phyloP scores from a whole-genome alignment of 1,139 yeast species.

The Yamadazyma diospyri region DNA sequence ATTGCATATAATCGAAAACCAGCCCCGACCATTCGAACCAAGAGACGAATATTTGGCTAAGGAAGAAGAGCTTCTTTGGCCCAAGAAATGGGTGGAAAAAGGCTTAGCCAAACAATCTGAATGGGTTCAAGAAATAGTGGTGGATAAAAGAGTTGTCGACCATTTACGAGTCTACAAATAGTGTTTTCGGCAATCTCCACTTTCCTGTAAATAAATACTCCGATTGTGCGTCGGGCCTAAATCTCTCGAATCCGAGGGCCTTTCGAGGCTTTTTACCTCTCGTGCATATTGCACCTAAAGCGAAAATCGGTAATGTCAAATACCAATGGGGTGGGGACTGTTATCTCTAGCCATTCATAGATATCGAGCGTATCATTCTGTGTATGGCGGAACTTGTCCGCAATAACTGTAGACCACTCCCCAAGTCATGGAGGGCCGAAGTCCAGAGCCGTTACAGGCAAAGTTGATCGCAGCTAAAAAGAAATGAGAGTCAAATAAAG shows the following conservation, averaged over 20 bases:
- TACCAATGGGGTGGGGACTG: not conserved
- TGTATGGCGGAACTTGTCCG: too few species aligned
- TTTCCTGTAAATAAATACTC: not conserved
- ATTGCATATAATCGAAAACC: constrained; percentile 54
- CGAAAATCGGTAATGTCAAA: constrained; percentile 2
- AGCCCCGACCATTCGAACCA: constrained; percentile 52
- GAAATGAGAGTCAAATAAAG: too few species aligned
- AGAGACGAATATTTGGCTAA: constrained; percentile 54
- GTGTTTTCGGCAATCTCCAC: not conserved
- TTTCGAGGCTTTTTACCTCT: too few species aligned
- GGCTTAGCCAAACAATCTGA: constrained; percentile 74
- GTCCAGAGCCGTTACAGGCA: too few species aligned
- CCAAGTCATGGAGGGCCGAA: too few species aligned
- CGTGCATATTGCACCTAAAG: not conserved
- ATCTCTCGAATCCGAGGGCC: too few species aligned
- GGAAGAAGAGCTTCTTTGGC: constrained; percentile 90
- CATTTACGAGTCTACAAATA: constrained; percentile 31
- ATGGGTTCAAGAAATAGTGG: constrained; percentile 77
- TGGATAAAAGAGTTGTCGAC: constrained; percentile 63
- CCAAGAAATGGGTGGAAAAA: constrained; percentile 72
- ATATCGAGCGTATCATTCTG: too few species aligned
- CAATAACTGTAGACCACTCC: too few species aligned
- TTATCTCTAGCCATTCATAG: constrained; percentile 1
- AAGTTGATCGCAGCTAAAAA: too few species aligned
- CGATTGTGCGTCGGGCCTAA: too few species aligned